Base-by-base conservation (phyloP, 805 yeast genomes). In the Komagataella pseudopastoris region DNA sequence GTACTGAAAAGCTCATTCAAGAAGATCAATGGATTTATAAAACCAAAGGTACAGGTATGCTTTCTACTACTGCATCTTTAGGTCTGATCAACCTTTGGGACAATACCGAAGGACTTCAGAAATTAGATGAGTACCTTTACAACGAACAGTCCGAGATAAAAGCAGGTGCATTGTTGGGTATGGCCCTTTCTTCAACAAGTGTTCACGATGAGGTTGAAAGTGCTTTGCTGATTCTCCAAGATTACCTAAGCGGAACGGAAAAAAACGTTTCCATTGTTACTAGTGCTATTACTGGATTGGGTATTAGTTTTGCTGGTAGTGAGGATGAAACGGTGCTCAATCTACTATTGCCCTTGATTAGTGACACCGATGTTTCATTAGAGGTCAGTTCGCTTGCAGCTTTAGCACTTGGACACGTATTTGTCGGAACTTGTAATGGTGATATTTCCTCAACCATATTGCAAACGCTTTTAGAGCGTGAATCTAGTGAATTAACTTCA, bases 131-230 rank as follows among this genome's bases (percentile, higher is more conserved):
- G 66, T 90, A 85, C 65, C 71, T 91, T 53, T 90, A 90, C 62
- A 83, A 95, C 3, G 77, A 82, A 16, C 96, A 89, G 59, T 83
- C 81, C 53, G 91, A 88, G 61, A 80, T 90, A 58, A 88, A 88
- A 69, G 96, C 98, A 6, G 99, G 99, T 68, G 96, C 99, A 4
- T 74, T 93, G 53, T 75, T 93, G 57, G 99, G 98, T 66, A 88
- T 88, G 67, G 99, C 98, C 66, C 77, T 93, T 49, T 83, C 88
- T 5, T 87, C 95, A 24, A 76, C 95, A 20, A 95, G 95, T 67
- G 91, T 93, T 51, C 96, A 88, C 67, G 96, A 91, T 63, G 99
- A 91, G 55, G 88, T 90, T 46, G 98, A 89, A 56, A 91, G 97
- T 1, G 91, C 97, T 6, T 74, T 88, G 55, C 81, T 95, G 24